These are phyloP conservation scores for Microstegium vimineum DNA, from an alignment of 176 grass and related monocot species.

Conservation along the genomic window DNA sequence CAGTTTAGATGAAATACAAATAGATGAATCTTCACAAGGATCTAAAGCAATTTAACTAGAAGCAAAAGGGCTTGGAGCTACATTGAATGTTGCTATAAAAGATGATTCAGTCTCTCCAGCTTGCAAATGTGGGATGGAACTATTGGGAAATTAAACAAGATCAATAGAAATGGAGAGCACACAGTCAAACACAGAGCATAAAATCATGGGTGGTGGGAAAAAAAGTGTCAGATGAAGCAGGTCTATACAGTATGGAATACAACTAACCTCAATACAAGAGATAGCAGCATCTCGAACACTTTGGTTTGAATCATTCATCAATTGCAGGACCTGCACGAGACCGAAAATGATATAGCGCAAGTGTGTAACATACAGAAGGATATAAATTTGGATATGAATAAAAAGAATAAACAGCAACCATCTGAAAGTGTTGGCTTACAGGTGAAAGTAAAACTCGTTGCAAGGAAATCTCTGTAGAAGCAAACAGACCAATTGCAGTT, in stretches of 20 bases:
- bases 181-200: neutral
- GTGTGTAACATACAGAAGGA: neutral
- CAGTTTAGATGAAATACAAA: constrained; percentile 5
- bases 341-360: neutral
- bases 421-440: constrained; percentile 41
- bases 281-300: constrained; percentile 82
- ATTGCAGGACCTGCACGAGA: constrained; percentile 68
- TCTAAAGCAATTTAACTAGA: neutral
- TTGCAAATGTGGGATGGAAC: neutral
- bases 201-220: neutral
- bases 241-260: neutral
- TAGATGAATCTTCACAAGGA: neutral
- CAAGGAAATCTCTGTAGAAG: constrained; percentile 76
- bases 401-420: neutral
- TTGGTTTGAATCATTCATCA: constrained; percentile 89
- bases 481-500: constrained; percentile 70
- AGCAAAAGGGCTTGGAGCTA: neutral
- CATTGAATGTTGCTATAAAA: neutral
- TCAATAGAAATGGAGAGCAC: neutral
- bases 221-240: neutral
- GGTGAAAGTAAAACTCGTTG: constrained; percentile 79
- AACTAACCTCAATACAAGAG: constrained; percentile 76
- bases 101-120: constrained; percentile 1
- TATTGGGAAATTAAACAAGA: constrained; percentile 7
- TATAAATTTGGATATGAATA: neutral